Conservation (phyloP, 176 grass and related monocot species). For the Oryza coarctata region DNA sequence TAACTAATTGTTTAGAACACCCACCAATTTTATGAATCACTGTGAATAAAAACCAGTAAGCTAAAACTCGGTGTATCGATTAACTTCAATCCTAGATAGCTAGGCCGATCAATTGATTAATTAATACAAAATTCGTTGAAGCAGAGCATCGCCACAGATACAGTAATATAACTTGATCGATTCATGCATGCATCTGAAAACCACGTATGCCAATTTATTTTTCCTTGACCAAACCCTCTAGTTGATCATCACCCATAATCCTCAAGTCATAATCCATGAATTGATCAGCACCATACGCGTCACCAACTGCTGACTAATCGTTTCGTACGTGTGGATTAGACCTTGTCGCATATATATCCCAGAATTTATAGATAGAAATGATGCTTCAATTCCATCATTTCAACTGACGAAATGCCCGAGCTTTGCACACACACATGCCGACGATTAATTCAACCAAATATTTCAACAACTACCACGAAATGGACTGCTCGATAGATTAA, state of each 20-base stretch:
- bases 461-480: constrained; percentile 11
- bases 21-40: too few relatives aligned
- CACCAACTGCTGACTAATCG: constrained; percentile 15
- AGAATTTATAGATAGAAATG: not conserved
- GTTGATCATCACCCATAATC: not conserved
- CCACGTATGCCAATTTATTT: not conserved
- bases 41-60: not conserved
- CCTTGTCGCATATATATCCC: not conserved
- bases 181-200: not conserved
- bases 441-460: not conserved
- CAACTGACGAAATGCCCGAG: not conserved
- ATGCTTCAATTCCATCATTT: not conserved
- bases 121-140: too few relatives aligned
- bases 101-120: not conserved
- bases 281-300: not conserved
- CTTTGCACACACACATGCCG: not conserved
- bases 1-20: too few relatives aligned
- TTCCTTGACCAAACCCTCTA: not conserved
- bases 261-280: not conserved
- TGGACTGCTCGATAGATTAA: not conserved
- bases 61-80: not conserved
- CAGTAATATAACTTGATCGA: not conserved
- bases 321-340: constrained; percentile 43
- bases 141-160: too few relatives aligned
- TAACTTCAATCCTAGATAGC: not conserved